A percentile compares a stretch with the other conserved stretches of the same genome.
Conservation (phyloP, 257 asterid species). For the Asclepias syriaca region DNA sequence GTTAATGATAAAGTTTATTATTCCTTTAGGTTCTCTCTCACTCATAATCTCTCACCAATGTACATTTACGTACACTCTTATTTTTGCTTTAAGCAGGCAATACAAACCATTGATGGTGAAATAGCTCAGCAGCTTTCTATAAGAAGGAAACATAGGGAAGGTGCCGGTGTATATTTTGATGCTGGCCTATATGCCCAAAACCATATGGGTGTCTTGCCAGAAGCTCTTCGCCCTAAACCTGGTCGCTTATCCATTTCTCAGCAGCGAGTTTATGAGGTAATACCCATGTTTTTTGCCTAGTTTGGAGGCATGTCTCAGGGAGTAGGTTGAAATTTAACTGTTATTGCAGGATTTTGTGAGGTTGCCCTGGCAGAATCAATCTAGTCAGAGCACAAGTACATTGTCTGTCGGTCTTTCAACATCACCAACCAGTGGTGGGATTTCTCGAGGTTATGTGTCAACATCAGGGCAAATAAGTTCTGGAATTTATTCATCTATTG, state of each 20-base stretch:
- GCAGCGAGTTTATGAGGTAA: constrained; percentile 96
- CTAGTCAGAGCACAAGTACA: constrained; percentile 68
- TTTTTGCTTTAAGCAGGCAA: constrained; percentile 48
- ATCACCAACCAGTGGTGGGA: constrained; percentile 46
- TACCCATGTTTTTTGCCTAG: neutral
- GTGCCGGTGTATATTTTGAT: constrained; percentile 68
- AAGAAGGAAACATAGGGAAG: constrained; percentile 82
- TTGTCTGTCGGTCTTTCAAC: constrained; percentile 63
- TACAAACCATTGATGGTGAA: constrained; percentile 89
- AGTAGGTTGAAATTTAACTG: neutral
- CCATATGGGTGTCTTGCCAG: constrained; percentile 74
- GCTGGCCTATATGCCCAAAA: constrained; percentile 62
- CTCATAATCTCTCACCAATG: neutral
- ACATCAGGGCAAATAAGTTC: constrained; percentile 54
- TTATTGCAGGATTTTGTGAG: constrained; percentile 84
- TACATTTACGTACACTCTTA: neutral
- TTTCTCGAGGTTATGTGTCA: constrained; percentile 51
- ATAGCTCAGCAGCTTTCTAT: constrained; percentile 67
- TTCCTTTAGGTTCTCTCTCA: neutral
- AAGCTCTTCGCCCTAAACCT: constrained; percentile 94
- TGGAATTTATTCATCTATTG: constrained; percentile 50
- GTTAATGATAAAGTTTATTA: neutral
- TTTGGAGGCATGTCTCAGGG: neutral
- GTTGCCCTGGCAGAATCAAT: constrained; percentile 85
- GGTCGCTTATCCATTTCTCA: constrained; percentile 86